Percentiles rank a stretch among this genome's conserved stretches.
Evolutionary conservation across 306 rosid species (phyloP).

Genomic region (Cicer chorassanicum): DNA sequence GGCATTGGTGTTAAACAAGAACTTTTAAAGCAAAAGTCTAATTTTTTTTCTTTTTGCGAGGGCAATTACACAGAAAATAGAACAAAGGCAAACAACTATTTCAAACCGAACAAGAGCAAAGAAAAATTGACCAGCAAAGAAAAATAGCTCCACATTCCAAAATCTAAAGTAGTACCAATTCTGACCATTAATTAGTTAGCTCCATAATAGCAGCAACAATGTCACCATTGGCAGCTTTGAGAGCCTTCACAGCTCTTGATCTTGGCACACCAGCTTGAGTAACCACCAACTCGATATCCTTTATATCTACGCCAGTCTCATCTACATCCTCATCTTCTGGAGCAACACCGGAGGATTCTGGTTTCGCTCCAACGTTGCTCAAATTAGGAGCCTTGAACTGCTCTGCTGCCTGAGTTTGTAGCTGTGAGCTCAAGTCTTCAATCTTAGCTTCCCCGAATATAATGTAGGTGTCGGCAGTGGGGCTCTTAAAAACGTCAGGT

Average conservation of each 20-base stretch:
- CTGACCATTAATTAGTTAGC: constrained; percentile 65
- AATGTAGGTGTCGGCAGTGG: constrained; percentile 82
- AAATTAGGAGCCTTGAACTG: constrained; percentile 88
- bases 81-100: constrained; percentile 38
- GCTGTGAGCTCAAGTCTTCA: constrained; percentile 87
- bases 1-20: constrained; percentile 35
- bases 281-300: constrained; percentile 88
- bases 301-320: constrained; percentile 81
- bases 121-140: constrained; percentile 32
- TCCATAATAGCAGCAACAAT: constrained; percentile 95
- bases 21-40: constrained; percentile 12
- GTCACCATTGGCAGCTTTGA: constrained; percentile 72
- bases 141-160: constrained; percentile 39
- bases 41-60: constrained; percentile 28
- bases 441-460: constrained; percentile 92
- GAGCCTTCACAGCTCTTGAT: constrained; percentile 80
- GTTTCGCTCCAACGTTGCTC: constrained; percentile 64
- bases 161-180: constrained; percentile 29
- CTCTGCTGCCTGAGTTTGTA: constrained; percentile 92
- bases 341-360: constrained; percentile 62
- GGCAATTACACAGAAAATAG: constrained; percentile 30
- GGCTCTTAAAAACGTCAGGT: constrained; percentile 94
- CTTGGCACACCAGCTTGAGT: constrained; percentile 93
- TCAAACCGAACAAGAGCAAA: constrained; percentile 44
- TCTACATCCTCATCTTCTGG: constrained; percentile 87